Conservation (phyloP, 768 basidiomycete species). For the Lentinula sp. region DNA sequence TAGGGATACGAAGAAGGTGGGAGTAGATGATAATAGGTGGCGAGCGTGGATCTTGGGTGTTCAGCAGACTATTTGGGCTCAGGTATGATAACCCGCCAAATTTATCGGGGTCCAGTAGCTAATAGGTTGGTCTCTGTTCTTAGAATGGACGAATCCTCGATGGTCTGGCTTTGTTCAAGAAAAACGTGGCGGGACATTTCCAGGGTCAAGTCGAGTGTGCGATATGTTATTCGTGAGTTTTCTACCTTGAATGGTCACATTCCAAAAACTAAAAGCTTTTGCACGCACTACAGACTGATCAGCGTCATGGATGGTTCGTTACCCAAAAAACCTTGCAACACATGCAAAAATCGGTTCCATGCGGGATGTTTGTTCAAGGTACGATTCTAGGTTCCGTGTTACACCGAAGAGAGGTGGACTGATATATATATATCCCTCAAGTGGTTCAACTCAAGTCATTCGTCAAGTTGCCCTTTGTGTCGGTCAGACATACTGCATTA, state of each 20-base stretch:
- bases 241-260: not conserved
- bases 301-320: conserved; percentile 83
- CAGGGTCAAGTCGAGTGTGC: conserved; percentile 96
- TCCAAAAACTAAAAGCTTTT: not conserved
- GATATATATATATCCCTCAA: conserved; percentile 28
- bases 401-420: not conserved
- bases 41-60: conserved; percentile 90
- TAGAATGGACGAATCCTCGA: conserved; percentile 91
- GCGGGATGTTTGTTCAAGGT: conserved; percentile 89
- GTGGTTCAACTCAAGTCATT: conserved; percentile 91
- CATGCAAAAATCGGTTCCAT: conserved; percentile 93
- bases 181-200: conserved; percentile 89
- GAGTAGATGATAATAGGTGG: conserved; percentile 88
- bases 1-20: conserved; percentile 77
- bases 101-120: not conserved
- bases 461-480: conserved; percentile 87
- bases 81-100: conserved; percentile 39
- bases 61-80: conserved; percentile 83
- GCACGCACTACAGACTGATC: conserved; percentile 61
- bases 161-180: conserved; percentile 85
- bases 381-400: conserved; percentile 7
- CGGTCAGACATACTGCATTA: conserved; percentile 64
- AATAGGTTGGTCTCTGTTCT: not conserved
- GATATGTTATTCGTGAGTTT: conserved; percentile 85
- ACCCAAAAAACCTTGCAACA: conserved; percentile 88